Evolutionary conservation across 208 protist genomes (phyloP), one percentile per base, ranked within the genome.

Genomic region (Crithidia brevicula): DNA sequence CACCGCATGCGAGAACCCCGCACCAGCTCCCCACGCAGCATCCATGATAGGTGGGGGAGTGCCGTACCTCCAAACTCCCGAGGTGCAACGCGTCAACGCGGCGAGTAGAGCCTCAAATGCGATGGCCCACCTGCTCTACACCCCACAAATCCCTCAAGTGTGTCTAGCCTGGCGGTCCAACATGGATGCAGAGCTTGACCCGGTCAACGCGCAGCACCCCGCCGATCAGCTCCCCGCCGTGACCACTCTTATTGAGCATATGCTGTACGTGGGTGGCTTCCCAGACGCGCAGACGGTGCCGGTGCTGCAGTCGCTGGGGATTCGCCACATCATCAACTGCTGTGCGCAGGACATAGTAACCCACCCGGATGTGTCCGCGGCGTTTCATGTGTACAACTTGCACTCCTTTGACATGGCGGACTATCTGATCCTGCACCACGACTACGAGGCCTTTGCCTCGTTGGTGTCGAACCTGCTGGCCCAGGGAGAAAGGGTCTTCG

Each of bases 391-490:
- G 34, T 51, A 86, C 70, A 52, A 83, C 51, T 63, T 93, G 18
- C 49, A 61, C 40, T 68, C 81, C 13, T 79, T 74, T 31, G 91
- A 96, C 75, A 7, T 46, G 18, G 63, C 45, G 4, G 91, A 96
- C 69, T 96, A 93, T 64, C 73, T 90, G 31, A 96, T 96, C 51
- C 71, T 96, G 5, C 83, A 83, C 72, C 76, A 89, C 71, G 81
- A 93, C 53, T 93, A 88, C 47, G 77, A 93, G 6, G 40, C 16
- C 3, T 94, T 96, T 72, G 74, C 73, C n/a, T 18, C 72, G 5
- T 67, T 93, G 25, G 67, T 96, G 42, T 72, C 63, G n/a, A 60
- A 45, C 23, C 46, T 84, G 4, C 46, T 72, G 58, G 65, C 61
- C 27, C 66, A 57, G 16, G 79, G 84, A 2, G 81, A 85, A 42